Conservation (phyloP, 2,329 filamentous ascomycete genomes). For the Neoarthrinium moseri region DNA sequence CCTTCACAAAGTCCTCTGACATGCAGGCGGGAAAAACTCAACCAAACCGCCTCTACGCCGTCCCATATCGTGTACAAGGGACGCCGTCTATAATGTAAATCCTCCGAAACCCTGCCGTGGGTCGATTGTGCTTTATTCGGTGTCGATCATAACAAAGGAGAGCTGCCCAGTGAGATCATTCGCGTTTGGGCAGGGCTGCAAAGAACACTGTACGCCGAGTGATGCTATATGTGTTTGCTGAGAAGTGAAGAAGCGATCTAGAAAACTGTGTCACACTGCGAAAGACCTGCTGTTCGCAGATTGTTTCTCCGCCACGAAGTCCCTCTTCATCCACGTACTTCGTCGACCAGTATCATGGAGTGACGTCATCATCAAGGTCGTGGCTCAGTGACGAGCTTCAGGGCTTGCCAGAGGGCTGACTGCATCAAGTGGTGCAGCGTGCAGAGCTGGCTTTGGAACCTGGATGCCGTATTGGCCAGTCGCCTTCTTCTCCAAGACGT, state of each 20-base stretch:
- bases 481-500: constrained; percentile 65
- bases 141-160: too few relatives aligned
- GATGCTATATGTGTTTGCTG: constrained; percentile 22
- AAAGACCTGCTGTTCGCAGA: constrained; percentile 3
- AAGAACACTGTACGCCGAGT: constrained; percentile 23
- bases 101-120: constrained; percentile 2
- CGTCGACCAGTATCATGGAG: constrained; percentile 4
- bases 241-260: not conserved
- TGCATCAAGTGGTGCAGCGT: constrained; percentile 80
- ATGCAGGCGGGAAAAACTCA: not conserved
- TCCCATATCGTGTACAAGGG: constrained; percentile 19
- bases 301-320: not conserved
- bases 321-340: constrained; percentile 4
- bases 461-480: constrained; percentile 50
- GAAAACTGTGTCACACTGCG: not conserved
- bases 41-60: constrained; percentile 2
- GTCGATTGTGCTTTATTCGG: too few relatives aligned
- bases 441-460: constrained; percentile 73
- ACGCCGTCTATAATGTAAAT: constrained; percentile 13
- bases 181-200: constrained; percentile 3
- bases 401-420: constrained; percentile 54
- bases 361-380: not conserved
- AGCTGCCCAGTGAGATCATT: too few relatives aligned
- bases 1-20: not conserved
- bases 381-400: constrained; percentile 1